Evolutionary conservation across 192 early-diverging fungal genomes (phyloP), one percentile per base, ranked within the genome.

Genomic region (Oehlia diaphana): DNA sequence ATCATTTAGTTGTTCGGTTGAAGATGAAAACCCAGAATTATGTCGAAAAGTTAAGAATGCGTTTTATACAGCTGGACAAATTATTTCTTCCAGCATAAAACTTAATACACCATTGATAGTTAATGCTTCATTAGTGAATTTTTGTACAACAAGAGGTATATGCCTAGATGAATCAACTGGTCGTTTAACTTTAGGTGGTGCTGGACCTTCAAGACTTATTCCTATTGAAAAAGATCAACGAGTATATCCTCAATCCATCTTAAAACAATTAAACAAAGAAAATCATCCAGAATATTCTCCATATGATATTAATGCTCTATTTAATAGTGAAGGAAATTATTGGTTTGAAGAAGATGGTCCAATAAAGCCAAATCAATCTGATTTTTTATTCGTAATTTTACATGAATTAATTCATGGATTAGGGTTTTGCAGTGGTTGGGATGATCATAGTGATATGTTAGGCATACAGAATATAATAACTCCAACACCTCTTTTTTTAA

Each of bases 391-490:
- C 31, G 83, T 81, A 1, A 72, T 86, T 19, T 5, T 85, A 19
- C 86, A 87, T 44, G 86, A 87, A 61, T 63, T 84, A 31, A 75
- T 86, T 23, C 86, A 87, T 76, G 86, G 86, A 3, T 80, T 87
- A 35, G 86, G 86, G 65, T 86, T 87, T 62, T 42, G 80, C 33
- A 81, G 81, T n/a, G 74, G 73, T 14, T 85, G 81, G 82, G 75
- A 77, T 33, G 67, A 77, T 35, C 74, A 83, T 42, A 19, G 75
- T 16, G 70, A 79, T 6, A n/a, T 37, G 7, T n/a, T 42, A 49
- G 68, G 35, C 19, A 35, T 37, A 61, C 67, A 66, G 7, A 53
- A 81, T 65, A 69, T 78, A 6, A 65, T 86, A 16, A 83, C 80
- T 14, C 85, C 85, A 69, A 0, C 28, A 9, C 33, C 33, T 3